Evolutionary conservation across 768 basidiomycete genomes (phyloP), one percentile per base, ranked within the genome.

Genomic region (Strobilomyces confusus): DNA sequence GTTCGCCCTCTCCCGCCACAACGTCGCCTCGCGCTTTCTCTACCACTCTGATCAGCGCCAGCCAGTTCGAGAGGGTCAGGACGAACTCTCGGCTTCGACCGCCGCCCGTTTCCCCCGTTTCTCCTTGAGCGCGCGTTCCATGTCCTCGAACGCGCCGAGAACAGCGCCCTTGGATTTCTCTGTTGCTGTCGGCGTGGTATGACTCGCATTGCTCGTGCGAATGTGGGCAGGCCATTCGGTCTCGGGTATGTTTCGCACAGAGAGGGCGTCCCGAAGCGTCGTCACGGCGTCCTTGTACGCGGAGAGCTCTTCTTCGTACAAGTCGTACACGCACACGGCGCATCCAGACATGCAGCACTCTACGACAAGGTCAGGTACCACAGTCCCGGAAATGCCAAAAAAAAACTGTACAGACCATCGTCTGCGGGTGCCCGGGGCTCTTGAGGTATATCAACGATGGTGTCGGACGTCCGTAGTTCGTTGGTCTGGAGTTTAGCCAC

Each of bases 271-370:
- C n/a, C 79, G 77, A 11, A 93, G 68, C 0, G 72, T 55, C 3
- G 62, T 61, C 0, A 92, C 58, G 5, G 83, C 76, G 13, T 78
- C 75, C 23, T 79, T 77, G 72, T 92, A 92, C 13, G 72, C 74
- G 22, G 74, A 73, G 2, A 90, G 67, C 1, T 85, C 80, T 44
- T 92, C 90, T 55, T 89, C 83, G 70, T 93, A 92, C 23, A 93
- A 68, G 60, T 92, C 91, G 70, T 95, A 90, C 9, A 95, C 87
- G 67, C 93, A 95, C n/a, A 94, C 71, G 0, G 92, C 89, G 63
- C 93, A 95, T 29, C 90, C 90, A 3, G 91, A 92, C 92, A 95
- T 95, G 74, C 92, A 95, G 69, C 92, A 94, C 69, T 93, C 92
- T 93, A 58, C 11, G 2, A 20, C 26, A n/a, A 23, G 22, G n/a